phyloP scores from a whole-genome alignment of 805 yeast species.

The Saturnispora dispora region DNA sequence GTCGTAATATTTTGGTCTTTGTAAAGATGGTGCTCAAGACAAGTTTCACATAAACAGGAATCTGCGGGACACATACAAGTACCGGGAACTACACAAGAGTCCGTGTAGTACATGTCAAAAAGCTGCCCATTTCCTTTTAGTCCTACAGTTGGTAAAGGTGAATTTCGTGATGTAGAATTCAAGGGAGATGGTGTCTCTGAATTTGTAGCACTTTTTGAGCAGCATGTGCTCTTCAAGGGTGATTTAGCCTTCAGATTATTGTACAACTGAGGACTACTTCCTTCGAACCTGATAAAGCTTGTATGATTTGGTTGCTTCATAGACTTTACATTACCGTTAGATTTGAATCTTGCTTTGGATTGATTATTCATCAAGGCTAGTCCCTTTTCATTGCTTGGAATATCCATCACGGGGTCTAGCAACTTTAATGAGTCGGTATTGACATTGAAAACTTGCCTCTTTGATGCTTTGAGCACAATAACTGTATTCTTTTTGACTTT shows the following conservation, averaged over 20 bases:
- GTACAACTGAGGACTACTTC: background rate
- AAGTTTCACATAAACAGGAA: constrained; percentile 25
- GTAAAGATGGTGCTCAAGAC: constrained; percentile 22
- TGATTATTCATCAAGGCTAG: constrained; percentile 18
- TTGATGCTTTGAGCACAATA: constrained; percentile 27
- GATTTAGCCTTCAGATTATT: background rate
- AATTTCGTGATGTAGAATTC: background rate
- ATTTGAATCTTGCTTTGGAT: background rate
- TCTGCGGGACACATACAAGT: constrained; percentile 28
- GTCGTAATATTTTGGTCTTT: constrained; percentile 10
- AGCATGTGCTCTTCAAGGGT: background rate
- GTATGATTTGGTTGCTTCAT: background rate
- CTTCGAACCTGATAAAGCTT: background rate
- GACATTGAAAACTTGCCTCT: constrained; percentile 30
- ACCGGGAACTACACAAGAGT: constrained; percentile 29
- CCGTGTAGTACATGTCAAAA: constrained; percentile 27
- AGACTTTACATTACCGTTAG: background rate
- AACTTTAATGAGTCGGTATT: constrained; percentile 26
- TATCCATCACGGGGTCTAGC: constrained; percentile 27
- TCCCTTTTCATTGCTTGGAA: constrained; percentile 27
- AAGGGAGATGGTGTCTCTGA: background rate
- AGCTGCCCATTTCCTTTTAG: constrained; percentile 4
- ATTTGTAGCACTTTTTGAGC: no score
- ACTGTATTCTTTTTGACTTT: constrained; percentile 17
- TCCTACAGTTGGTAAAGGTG: background rate